Evolutionary conservation across 1,284 basidiomycete species (phyloP).

Genomic region (Coniferiporia weirii): DNA sequence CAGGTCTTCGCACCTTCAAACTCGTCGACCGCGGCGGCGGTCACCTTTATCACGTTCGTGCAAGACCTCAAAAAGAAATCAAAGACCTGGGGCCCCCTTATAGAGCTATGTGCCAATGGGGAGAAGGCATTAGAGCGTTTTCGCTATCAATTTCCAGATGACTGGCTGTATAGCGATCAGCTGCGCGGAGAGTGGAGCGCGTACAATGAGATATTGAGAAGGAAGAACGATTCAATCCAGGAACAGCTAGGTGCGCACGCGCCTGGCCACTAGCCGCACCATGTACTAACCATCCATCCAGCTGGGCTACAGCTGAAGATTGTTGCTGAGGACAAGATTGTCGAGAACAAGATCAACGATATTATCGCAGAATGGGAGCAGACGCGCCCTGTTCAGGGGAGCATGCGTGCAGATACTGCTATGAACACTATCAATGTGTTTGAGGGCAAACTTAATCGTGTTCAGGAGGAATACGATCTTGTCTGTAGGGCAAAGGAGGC

Average conservation of each 20-base stretch:
- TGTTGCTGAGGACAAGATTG: slow-evolving; percentile 97
- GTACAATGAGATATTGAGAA: slow-evolving; percentile 94
- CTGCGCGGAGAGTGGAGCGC: slow-evolving; percentile 97
- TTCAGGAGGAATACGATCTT: slow-evolving; percentile 91
- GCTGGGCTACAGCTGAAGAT: slow-evolving; percentile 97
- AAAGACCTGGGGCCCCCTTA: slow-evolving; percentile 95
- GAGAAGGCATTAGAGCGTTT: slow-evolving; percentile 98
- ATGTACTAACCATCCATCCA: slow-evolving; percentile 26
- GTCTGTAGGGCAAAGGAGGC: slow-evolving; percentile 96
- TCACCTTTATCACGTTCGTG: slow-evolving; percentile 98
- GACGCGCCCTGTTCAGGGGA: slow-evolving; percentile 93
- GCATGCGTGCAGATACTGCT: slow-evolving; percentile 90
- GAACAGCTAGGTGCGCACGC: slow-evolving; percentile 80
- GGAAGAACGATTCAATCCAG: slow-evolving; percentile 98
- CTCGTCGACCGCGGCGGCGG: slow-evolving; percentile 92
- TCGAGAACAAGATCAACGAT: slow-evolving; percentile 90
- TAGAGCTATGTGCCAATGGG: slow-evolving; percentile 88
- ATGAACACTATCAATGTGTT: slow-evolving; percentile 95
- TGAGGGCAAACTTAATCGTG: slow-evolving; percentile 82
- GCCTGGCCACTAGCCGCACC: background rate
- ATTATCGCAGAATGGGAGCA: slow-evolving; percentile 93
- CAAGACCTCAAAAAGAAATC: slow-evolving; percentile 98
- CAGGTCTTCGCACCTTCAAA: slow-evolving; percentile 51
- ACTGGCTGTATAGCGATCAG: slow-evolving; percentile 99
- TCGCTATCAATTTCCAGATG: slow-evolving; percentile 92